Conservation (phyloP, 345 rosid species). For the Pugionium dolabratum region DNA sequence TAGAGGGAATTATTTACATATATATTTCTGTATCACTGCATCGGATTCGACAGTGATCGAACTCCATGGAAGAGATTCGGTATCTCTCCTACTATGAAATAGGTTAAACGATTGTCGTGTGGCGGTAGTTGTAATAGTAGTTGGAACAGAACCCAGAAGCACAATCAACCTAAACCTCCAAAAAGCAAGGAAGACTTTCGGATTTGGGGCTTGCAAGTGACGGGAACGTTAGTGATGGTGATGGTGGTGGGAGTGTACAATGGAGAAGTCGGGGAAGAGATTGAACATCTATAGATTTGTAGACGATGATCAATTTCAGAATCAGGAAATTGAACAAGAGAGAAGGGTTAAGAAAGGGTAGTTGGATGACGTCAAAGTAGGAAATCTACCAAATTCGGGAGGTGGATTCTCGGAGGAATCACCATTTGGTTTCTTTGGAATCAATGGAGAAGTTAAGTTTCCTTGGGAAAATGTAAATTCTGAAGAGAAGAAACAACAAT, state of each 20-base stretch:
- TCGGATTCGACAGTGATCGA: too few species aligned
- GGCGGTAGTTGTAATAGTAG: slow-evolving; percentile 7
- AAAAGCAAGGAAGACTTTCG: slow-evolving; percentile 38
- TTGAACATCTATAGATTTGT: slow-evolving; percentile 69
- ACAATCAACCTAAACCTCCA: slow-evolving; percentile 44
- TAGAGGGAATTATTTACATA: too few species aligned
- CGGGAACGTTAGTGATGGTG: slow-evolving; percentile 15
- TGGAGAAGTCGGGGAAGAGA: slow-evolving; percentile 80
- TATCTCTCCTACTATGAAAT: slow-evolving; percentile 22
- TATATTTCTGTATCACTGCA: too few species aligned
- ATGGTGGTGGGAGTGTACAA: slow-evolving; percentile 51
- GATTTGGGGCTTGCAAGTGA: slow-evolving; percentile 39
- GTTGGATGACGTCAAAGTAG: slow-evolving; percentile 62
- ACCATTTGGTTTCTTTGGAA: slow-evolving; percentile 47
- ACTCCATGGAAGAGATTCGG: slow-evolving; percentile 26
- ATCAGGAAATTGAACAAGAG: slow-evolving; percentile 34
- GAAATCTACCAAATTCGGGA: slow-evolving; percentile 49
- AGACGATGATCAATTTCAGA: slow-evolving; percentile 49
- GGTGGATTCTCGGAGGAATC: slow-evolving; percentile 63
- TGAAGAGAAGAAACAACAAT: slow-evolving; percentile 41
- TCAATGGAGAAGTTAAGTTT: slow-evolving; percentile 61
- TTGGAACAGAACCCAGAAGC: slow-evolving; percentile 56
- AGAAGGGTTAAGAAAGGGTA: slow-evolving; percentile 63
- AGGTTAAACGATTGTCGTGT: slow-evolving; percentile 20
- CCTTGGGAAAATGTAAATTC: slow-evolving; percentile 76